Conservation (phyloP, 495 filamentous ascomycete genomes). For the Penicillium ucsense region DNA sequence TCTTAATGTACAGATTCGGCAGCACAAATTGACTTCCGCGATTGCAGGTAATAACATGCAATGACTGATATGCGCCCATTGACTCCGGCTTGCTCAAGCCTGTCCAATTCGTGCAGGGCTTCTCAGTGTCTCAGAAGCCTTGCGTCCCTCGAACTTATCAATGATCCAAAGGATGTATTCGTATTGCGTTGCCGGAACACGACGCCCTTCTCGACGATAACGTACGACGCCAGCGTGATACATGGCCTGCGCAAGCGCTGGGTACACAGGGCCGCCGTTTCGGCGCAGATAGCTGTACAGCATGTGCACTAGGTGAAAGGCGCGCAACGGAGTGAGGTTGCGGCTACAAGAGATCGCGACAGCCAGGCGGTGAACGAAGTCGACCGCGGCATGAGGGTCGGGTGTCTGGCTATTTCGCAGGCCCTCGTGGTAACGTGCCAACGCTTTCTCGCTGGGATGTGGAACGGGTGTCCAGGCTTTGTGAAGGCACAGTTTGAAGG, state of each 20-base stretch:
- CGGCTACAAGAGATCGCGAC: constrained; percentile 23
- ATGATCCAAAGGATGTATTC: constrained; percentile 30
- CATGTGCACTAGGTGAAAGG: constrained; percentile 29
- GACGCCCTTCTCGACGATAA: constrained; percentile 21
- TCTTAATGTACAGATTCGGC: background rate
- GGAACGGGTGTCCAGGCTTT: constrained; percentile 23
- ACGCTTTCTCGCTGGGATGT: constrained; percentile 20
- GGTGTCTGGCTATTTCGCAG: constrained; percentile 14
- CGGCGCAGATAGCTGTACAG: constrained; percentile 29
- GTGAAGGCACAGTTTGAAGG: constrained; percentile 29
- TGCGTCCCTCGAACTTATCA: constrained; percentile 22
- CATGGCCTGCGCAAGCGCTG: constrained; percentile 31
- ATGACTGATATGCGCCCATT: background rate
- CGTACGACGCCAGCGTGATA: constrained; percentile 38
- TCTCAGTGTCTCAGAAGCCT: constrained; percentile 20
- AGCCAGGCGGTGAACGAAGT: constrained; percentile 32
- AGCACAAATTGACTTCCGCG: too few species aligned
- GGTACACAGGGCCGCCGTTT: constrained; percentile 31
- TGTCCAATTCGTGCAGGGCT: constrained; percentile 1
- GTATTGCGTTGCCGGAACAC: constrained; percentile 20
- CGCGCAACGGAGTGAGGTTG: constrained; percentile 23
- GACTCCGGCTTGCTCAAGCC: background rate
- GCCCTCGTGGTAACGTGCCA: constrained; percentile 22
- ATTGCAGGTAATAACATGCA: too few species aligned
- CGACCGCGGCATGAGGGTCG: constrained; percentile 28